These are phyloP conservation scores for Pterulicium gracile DNA, from an alignment of 1,284 basidiomycete genomes.

Conservation along the genomic window DNA sequence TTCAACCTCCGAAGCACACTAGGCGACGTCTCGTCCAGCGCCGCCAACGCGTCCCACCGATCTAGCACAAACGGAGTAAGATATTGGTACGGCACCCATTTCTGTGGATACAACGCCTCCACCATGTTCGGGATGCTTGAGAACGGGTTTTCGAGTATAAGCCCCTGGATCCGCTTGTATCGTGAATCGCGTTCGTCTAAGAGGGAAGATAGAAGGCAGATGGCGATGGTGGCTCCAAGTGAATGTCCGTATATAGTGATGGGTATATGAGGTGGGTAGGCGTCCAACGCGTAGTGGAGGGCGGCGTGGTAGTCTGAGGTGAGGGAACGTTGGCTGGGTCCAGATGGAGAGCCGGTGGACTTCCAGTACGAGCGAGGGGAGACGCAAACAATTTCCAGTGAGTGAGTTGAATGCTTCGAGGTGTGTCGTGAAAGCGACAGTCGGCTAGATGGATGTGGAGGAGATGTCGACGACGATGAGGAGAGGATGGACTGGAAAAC, in stretches of 20 bases:
- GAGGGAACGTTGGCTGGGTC: conserved; percentile 28
- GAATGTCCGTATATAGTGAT: conserved; percentile 40
- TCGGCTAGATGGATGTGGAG: conserved; percentile 3
- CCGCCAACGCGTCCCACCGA: conserved; percentile 32
- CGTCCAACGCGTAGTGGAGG: conserved; percentile 20
- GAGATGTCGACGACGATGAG: conserved; percentile 2
- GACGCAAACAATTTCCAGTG: neutral
- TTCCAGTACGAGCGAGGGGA: conserved; percentile 15
- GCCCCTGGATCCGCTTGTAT: conserved; percentile 19
- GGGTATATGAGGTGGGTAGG: conserved; percentile 18
- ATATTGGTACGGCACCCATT: conserved; percentile 39
- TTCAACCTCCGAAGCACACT: conserved; percentile 15
- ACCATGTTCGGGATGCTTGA: conserved; percentile 40
- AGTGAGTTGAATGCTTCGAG: conserved; percentile 2
- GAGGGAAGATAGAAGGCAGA: conserved; percentile 24
- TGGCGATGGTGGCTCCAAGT: conserved; percentile 33
- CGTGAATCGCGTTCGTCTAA: neutral
- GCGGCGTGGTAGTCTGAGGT: conserved; percentile 27
- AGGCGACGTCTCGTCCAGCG: conserved; percentile 6
- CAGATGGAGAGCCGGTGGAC: conserved; percentile 14
- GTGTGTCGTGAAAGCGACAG: conserved; percentile 10
- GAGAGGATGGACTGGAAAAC: conserved; percentile 27
- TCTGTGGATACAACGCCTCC: conserved; percentile 33
- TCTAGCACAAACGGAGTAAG: conserved; percentile 32
- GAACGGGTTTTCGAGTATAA: conserved; percentile 42